Conservation (phyloP, 306 rosid species). For the Echinosophora koreensis region DNA sequence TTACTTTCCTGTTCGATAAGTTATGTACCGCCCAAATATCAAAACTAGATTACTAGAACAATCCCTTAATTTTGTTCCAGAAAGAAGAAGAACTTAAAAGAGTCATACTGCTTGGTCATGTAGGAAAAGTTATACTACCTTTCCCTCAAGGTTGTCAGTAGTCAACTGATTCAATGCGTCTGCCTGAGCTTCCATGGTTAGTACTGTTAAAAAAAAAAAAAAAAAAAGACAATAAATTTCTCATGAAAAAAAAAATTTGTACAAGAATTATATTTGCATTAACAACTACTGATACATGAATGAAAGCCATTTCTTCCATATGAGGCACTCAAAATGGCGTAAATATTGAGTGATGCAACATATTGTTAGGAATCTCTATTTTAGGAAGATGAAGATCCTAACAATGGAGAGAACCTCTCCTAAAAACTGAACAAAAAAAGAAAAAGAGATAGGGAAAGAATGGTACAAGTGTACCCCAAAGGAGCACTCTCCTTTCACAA, state of each 20-base stretch:
- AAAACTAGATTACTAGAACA: conserved; percentile 8
- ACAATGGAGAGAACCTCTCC: too few species aligned
- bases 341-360: background rate
- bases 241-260: background rate
- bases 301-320: conserved; percentile 3
- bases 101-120: background rate
- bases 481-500: too few species aligned
- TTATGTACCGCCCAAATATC: background rate
- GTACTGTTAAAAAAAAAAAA: conserved; percentile 50
- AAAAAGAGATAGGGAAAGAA: too few species aligned
- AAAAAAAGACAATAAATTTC: conserved; percentile 8
- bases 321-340: background rate
- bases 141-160: conserved; percentile 76
- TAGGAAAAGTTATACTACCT: conserved; percentile 48
- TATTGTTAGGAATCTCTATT: too few species aligned
- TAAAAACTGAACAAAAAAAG: too few species aligned
- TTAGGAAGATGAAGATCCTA: too few species aligned
- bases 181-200: conserved; percentile 81
- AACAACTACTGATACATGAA: background rate
- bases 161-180: conserved; percentile 80
- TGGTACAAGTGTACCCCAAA: too few species aligned
- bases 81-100: conserved; percentile 51
- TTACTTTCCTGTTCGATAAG: conserved; percentile 1
- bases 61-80: conserved; percentile 54
- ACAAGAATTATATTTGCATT: conserved; percentile 2